These are phyloP conservation scores for Neofusicoccum umdonicola DNA, from an alignment of 2,329 filamentous ascomycete species.

Conservation along the genomic window DNA sequence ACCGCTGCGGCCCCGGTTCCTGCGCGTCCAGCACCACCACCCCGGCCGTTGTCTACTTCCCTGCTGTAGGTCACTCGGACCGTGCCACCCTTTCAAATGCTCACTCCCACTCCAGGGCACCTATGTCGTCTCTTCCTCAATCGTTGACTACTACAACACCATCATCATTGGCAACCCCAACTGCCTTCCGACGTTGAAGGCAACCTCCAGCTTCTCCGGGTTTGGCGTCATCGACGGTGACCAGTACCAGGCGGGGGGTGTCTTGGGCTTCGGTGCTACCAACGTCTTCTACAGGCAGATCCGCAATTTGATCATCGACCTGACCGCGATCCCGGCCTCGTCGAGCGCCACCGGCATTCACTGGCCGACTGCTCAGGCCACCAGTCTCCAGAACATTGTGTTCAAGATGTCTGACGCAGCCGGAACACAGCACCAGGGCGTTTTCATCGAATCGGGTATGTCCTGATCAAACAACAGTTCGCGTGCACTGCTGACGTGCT, in stretches of 20 bases:
- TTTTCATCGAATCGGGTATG: conserved; percentile 40
- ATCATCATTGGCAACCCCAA: conserved; percentile 62
- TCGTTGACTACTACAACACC: conserved; percentile 64
- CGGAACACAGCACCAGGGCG: conserved; percentile 48
- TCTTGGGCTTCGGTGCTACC: conserved; percentile 48
- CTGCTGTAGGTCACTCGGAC: conserved; percentile 28
- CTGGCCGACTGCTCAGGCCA: conserved; percentile 48
- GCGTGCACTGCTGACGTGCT: too few relatives aligned
- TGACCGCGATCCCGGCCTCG: conserved; percentile 49
- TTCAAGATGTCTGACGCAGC: conserved; percentile 43
- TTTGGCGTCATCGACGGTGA: conserved; percentile 60
- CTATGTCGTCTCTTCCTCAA: conserved; percentile 56
- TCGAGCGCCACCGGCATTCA: conserved; percentile 43
- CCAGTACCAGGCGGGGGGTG: conserved; percentile 43
- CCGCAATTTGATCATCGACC: conserved; percentile 64
- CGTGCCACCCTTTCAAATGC: neutral
- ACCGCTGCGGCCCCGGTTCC: conserved; percentile 40
- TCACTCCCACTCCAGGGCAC: conserved; percentile 40
- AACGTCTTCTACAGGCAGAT: conserved; percentile 66
- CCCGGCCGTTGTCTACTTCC: conserved; percentile 58
- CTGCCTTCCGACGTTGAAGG: conserved; percentile 55
- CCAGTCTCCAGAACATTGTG: conserved; percentile 44
- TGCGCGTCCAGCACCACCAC: conserved; percentile 49
- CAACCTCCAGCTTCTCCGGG: conserved; percentile 51
- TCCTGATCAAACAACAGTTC: neutral